Conservation (phyloP, 2,329 filamentous ascomycete genomes). For the Paraphaeosphaeria sporulosa region DNA sequence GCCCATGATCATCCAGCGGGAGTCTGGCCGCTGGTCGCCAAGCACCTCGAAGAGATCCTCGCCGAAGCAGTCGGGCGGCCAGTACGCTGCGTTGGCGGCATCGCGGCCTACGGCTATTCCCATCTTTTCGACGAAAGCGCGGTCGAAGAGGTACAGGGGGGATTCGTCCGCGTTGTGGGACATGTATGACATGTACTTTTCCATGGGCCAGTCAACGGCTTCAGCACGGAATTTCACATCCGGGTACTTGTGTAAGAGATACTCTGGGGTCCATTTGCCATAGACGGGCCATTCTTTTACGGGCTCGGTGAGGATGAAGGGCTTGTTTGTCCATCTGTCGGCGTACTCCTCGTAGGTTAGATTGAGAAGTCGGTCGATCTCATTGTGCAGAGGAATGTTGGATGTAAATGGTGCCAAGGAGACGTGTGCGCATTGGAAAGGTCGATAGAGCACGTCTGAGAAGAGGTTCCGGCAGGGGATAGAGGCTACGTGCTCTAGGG, state of each 20-base stretch:
- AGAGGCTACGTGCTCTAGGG: slow-evolving; percentile 59
- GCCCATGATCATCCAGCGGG: slow-evolving; percentile 91
- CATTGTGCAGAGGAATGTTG: slow-evolving; percentile 76
- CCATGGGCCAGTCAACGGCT: slow-evolving; percentile 88
- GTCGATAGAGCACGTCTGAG: slow-evolving; percentile 88
- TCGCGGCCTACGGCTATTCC: slow-evolving; percentile 67
- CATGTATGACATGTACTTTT: slow-evolving; percentile 86
- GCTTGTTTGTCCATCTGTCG: slow-evolving; percentile 75
- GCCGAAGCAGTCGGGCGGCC: slow-evolving; percentile 83
- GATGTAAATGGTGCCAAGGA: slow-evolving; percentile 70
- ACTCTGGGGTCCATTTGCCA: slow-evolving; percentile 75
- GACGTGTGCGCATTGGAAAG: slow-evolving; percentile 87
- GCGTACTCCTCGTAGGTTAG: slow-evolving; percentile 78
- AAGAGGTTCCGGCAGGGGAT: slow-evolving; percentile 81
- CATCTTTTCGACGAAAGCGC: slow-evolving; percentile 88
- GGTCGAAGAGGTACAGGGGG: slow-evolving; percentile 91
- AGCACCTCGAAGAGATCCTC: slow-evolving; percentile 85
- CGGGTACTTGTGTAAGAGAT: slow-evolving; percentile 69
- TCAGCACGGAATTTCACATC: slow-evolving; percentile 83
- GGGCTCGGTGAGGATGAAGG: slow-evolving; percentile 85
- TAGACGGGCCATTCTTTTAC: slow-evolving; percentile 84
- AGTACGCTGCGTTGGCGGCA: slow-evolving; percentile 68
- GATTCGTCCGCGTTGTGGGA: slow-evolving; percentile 80
- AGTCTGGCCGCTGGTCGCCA: slow-evolving; percentile 79
- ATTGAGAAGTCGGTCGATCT: slow-evolving; percentile 73